Evolutionary conservation across 1,284 basidiomycete genomes (phyloP), one percentile per base, ranked within the genome.

Genomic region (Trametes sp.): DNA sequence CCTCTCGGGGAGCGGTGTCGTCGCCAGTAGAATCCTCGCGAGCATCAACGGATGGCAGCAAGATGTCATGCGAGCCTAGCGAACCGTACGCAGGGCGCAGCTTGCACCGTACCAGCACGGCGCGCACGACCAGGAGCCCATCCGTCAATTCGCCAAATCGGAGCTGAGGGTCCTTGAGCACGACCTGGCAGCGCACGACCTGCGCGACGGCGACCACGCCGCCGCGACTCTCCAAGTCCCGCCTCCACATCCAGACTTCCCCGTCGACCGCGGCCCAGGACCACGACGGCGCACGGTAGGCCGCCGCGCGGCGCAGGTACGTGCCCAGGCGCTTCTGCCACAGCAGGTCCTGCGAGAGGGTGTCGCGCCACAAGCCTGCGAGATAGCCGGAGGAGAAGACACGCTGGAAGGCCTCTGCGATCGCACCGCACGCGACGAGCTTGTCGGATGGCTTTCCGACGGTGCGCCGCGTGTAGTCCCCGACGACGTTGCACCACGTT

Each of bases 331-430:
- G 2, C 54, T 59, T 14, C 26, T n/a, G n/a, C 52, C 65, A 67
- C 7, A 67, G 52, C 21, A 67, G 57, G 53, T 60, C 62, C 13
- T 52, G 42, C 19, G 59, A 24, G 35, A 67, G 54, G 1, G 59
- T 51, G 19, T 35, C 33, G 23, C 54, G 38, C 65, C 65, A 67
- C 21, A 67, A 51, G 2, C 65, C 65, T 1, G 65, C 65, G 19
- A 67, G 65, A 48, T 64, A 67, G 29, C 61, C 65, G n/a, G n/a
- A n/a, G n/a, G n/a, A n/a, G n/a, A n/a, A n/a, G n/a, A n/a, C n/a
- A n/a, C n/a, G n/a, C n/a, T n/a, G n/a, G 11, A 57, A 51, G 38
- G 54, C 50, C 57, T 64, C 62, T 3, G 65, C n/a, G n/a, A n/a
- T n/a, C 2, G 54, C 57, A 11, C 59, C 62, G 46, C 59, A 60